Evolutionary conservation across 257 asterid species (phyloP), one percentile per base, ranked within the genome.

Genomic region (Euphrasia confusa): DNA sequence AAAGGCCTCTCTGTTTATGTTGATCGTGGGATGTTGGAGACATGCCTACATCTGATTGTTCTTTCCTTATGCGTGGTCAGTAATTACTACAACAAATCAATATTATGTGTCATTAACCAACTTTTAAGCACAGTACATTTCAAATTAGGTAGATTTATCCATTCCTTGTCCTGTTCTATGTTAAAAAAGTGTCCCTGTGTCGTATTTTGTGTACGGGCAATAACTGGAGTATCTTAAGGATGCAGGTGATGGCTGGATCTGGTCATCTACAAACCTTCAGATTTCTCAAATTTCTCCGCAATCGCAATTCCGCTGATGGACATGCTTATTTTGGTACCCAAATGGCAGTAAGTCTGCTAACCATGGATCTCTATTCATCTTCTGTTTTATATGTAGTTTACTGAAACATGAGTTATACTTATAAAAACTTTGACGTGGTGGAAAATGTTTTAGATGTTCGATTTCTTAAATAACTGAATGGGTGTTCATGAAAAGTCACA

Each of bases 221-320:
- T 58, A 54, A 66, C 72, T 74, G 14, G 61, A 57, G 50, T 66
- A 33, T 58, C 40, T 9, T 75, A 67, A 68, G 68, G 61, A 39
- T 68, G 65, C 89, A 93, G 99, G 96, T 93, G 70, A 87, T 93
- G 99, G 95, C 99, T 65, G 99, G 99, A 67, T 93, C 99, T 39
- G 99, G 99, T 58, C 87, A 93, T 79, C 86, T 93, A 53, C 88
- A 80, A 70, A 93, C 95, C 39, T 80, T 93, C 66, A 84, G 82
- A 73, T 72, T 93, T 70, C 78, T 93, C 77, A 93, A 87, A 78
- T 93, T 86, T 84, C 87, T 93, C 35, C 94, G 96, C 32, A 78
- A 71, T 58, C 88, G 96, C 78, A 84, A 75, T 79, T 80, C 85
- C 52, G 75, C 81, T 44, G 99, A 93, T 66, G 96, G 95, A 37